Conservation (phyloP, 2,329 filamentous ascomycete species). For the Apiospora phragmitis region DNA sequence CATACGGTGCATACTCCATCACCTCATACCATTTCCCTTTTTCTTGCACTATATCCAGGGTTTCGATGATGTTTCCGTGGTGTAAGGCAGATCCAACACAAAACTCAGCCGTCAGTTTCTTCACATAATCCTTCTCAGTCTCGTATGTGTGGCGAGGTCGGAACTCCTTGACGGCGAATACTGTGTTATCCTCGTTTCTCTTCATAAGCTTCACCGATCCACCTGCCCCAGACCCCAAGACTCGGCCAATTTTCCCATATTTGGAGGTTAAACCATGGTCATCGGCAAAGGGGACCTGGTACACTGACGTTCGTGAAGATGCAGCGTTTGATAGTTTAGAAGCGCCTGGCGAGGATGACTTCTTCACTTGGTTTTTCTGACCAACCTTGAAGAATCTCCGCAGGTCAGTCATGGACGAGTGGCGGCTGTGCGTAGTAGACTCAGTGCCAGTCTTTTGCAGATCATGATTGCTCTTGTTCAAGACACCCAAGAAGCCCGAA, state of each 20-base stretch:
- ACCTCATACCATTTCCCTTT: conserved; percentile 96
- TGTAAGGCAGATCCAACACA: conserved; percentile 96
- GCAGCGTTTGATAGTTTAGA: conserved; percentile 51
- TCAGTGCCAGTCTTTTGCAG: conserved; percentile 48
- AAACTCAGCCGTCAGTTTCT: conserved; percentile 97
- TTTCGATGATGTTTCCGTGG: conserved; percentile 98
- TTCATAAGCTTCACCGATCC: conserved; percentile 95
- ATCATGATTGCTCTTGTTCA: conserved; percentile 41
- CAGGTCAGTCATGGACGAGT: conserved; percentile 88
- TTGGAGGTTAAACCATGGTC: conserved; percentile 88
- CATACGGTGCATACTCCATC: conserved; percentile 97
- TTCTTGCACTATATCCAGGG: conserved; percentile 93
- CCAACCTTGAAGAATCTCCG: conserved; percentile 95
- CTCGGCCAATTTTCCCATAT: conserved; percentile 93
- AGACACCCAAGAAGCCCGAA: conserved; percentile 43
- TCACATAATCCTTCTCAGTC: conserved; percentile 91
- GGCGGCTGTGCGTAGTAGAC: conserved; percentile 51
- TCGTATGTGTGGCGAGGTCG: conserved; percentile 89
- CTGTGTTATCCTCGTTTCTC: conserved; percentile 85
- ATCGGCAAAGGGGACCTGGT: conserved; percentile 85
- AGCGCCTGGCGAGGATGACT: conserved; percentile 63
- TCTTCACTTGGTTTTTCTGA: conserved; percentile 61
- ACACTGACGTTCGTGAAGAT: conserved; percentile 44
- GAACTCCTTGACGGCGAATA: conserved; percentile 98
- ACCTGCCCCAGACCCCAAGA: conserved; percentile 89